A percentile compares a stretch with the other conserved stretches of the same genome.
phyloP scores from a whole-genome alignment of 192 early-diverging fungal species.

The Dispira simplex region DNA sequence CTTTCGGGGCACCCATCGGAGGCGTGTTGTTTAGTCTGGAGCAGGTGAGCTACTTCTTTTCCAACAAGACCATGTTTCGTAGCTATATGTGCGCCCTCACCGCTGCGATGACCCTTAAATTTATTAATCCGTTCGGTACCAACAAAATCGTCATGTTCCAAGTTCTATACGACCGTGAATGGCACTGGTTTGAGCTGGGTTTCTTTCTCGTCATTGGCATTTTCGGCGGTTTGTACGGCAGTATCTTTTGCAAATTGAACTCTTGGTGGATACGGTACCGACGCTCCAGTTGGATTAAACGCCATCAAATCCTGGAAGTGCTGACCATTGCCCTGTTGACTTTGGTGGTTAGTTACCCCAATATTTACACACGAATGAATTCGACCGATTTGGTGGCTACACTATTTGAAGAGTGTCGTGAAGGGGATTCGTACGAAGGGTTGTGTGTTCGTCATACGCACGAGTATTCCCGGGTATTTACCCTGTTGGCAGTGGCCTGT shows the following conservation, averaged over 20 bases:
- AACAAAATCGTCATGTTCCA: slow-evolving; percentile 40
- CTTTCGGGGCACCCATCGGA: slow-evolving; percentile 94
- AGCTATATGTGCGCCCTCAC: slow-evolving; percentile 56
- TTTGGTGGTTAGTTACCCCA: slow-evolving; percentile 54
- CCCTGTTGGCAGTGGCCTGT: slow-evolving; percentile 26
- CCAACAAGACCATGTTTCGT: slow-evolving; percentile 42
- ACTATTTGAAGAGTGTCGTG: slow-evolving; percentile 80
- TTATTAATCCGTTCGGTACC: slow-evolving; percentile 32
- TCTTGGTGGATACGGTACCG: slow-evolving; percentile 50
- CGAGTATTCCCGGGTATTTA: slow-evolving; percentile 22
- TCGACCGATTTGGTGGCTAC: slow-evolving; percentile 71
- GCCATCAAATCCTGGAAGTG: slow-evolving; percentile 62
- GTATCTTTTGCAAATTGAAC: slow-evolving; percentile 61
- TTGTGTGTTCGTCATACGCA: slow-evolving; percentile 36
- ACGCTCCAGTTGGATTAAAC: slow-evolving; percentile 48
- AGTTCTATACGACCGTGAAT: slow-evolving; percentile 45
- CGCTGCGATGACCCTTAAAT: slow-evolving; percentile 33
- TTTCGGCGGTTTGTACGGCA: slow-evolving; percentile 71
- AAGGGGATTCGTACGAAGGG: slow-evolving; percentile 38
- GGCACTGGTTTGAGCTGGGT: slow-evolving; percentile 56
- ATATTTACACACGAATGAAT: slow-evolving; percentile 73
- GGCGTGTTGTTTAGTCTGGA: slow-evolving; percentile 90
- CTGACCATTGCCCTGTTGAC: slow-evolving; percentile 53
- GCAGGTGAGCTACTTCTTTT: slow-evolving; percentile 77
- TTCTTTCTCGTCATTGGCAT: slow-evolving; percentile 50